Percentiles rank a stretch among this genome's conserved stretches.
Evolutionary conservation across 306 rosid species (phyloP).

Genomic region (Quercus cerris): DNA sequence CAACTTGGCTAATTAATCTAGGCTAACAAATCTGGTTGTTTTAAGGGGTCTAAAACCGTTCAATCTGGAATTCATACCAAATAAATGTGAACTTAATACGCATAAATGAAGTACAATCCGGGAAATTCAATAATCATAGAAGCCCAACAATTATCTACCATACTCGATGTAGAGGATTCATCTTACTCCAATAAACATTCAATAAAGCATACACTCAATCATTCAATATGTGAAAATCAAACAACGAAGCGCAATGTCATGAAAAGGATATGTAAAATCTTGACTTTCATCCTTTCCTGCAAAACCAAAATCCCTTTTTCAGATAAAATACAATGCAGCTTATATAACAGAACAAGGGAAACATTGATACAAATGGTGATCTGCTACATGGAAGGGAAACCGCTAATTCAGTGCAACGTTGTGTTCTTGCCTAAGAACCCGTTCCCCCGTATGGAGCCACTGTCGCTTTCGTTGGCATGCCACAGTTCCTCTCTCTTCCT

Average conservation of each 20-base stretch:
- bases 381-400: no score
- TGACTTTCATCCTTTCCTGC: constrained; percentile 49
- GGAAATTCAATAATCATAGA: neutral
- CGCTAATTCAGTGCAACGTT: no score
- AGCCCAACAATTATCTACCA: neutral
- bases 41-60: no score
- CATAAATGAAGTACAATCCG: neutral
- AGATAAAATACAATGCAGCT: neutral
- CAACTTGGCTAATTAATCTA: no score
- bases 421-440: no score
- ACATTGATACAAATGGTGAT: no score
- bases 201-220: neutral
- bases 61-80: neutral
- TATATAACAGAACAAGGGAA: neutral
- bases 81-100: neutral
- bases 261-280: constrained; percentile 56
- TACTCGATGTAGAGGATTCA: neutral
- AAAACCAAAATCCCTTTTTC: constrained; percentile 8
- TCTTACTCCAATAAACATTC: neutral
- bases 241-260: neutral
- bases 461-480: no score
- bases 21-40: no score
- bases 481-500: no score
- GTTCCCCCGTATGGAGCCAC: no score
- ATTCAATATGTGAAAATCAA: neutral